phyloP scores from a whole-genome alignment of 2,329 filamentous ascomycete genomes.

The Fusarium avenaceum region DNA sequence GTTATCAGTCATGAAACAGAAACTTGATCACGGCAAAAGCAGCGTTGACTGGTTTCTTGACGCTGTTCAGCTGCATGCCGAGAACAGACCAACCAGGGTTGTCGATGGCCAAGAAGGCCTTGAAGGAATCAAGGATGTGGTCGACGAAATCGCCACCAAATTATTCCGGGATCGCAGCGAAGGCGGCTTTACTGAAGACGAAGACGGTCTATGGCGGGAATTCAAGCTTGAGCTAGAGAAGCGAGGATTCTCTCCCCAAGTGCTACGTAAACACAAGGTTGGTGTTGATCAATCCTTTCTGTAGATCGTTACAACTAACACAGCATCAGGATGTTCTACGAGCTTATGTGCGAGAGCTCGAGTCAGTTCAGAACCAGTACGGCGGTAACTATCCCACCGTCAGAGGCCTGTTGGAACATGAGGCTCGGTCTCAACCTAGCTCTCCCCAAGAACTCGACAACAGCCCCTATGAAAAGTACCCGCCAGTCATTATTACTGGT shows the following conservation, averaged over 20 bases:
- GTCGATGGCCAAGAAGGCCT: slow-evolving; percentile 58
- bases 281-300: slow-evolving; percentile 28
- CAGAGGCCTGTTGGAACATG: slow-evolving; percentile 66
- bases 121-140: slow-evolving; percentile 70
- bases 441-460: slow-evolving; percentile 56
- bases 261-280: slow-evolving; percentile 71
- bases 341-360: slow-evolving; percentile 72
- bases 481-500: slow-evolving; percentile 55
- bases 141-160: slow-evolving; percentile 68
- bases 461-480: slow-evolving; percentile 58
- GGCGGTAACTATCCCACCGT: slow-evolving; percentile 63
- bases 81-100: slow-evolving; percentile 54
- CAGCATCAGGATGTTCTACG: slow-evolving; percentile 66
- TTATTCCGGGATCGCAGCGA: slow-evolving; percentile 61
- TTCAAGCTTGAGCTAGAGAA: slow-evolving; percentile 70
- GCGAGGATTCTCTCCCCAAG: slow-evolving; percentile 69
- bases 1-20: slow-evolving; percentile 59
- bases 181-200: slow-evolving; percentile 57
- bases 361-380: slow-evolving; percentile 61
- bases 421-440: slow-evolving; percentile 50
- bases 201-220: slow-evolving; percentile 69
- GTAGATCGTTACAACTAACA: slow-evolving; percentile 39
- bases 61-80: slow-evolving; percentile 66
- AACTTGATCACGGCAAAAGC: slow-evolving; percentile 66
- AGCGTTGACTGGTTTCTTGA: slow-evolving; percentile 70